A percentile compares a stretch with the other conserved stretches of the same genome.
These are phyloP conservation scores for Stagonosporopsis chrysanthemi DNA, from an alignment of 2,329 filamentous ascomycete species.

Conservation along the genomic window DNA sequence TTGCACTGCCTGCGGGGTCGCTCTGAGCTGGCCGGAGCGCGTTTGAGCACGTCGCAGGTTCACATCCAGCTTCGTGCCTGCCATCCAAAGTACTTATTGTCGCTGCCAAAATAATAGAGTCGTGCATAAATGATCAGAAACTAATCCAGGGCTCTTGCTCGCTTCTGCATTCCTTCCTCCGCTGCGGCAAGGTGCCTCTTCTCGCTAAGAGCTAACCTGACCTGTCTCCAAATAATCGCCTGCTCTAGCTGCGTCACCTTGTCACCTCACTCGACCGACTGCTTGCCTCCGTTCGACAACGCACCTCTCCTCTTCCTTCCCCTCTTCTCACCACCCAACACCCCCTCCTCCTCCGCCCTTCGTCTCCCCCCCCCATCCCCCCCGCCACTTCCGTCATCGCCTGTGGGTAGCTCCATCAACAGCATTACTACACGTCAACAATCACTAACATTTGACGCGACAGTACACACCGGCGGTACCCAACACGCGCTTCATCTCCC, in stretches of 20 bases:
- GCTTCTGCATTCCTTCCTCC: slow-evolving; percentile 29
- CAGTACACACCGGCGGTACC: slow-evolving; percentile 16
- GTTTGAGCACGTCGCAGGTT: slow-evolving; percentile 20
- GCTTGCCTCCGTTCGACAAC: slow-evolving; percentile 25
- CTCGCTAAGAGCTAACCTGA: slow-evolving; percentile 43
- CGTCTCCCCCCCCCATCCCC: slow-evolving; percentile 26
- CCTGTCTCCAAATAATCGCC: slow-evolving; percentile 36
- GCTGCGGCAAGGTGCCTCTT: slow-evolving; percentile 38
- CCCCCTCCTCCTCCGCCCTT: slow-evolving; percentile 31
- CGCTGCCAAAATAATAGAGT: background rate
- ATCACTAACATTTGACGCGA: slow-evolving; percentile 30
- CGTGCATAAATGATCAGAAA: background rate
- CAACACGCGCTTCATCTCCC: slow-evolving; percentile 3
- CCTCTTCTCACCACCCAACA: slow-evolving; percentile 23
- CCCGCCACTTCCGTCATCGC: slow-evolving; percentile 45
- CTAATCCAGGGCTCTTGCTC: slow-evolving; percentile 6
- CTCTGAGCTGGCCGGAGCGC: slow-evolving; percentile 23
- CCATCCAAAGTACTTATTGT: slow-evolving; percentile 24
- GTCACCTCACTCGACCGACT: slow-evolving; percentile 33
- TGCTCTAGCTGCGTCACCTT: slow-evolving; percentile 25
- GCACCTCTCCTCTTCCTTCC: slow-evolving; percentile 33
- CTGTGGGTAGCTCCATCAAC: slow-evolving; percentile 39
- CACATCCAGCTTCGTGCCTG: slow-evolving; percentile 7
- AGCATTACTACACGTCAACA: slow-evolving; percentile 31
- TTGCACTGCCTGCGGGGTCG: slow-evolving; percentile 29